phyloP scores from a whole-genome alignment of 305 asterid species.

The Rubia tinctorum region DNA sequence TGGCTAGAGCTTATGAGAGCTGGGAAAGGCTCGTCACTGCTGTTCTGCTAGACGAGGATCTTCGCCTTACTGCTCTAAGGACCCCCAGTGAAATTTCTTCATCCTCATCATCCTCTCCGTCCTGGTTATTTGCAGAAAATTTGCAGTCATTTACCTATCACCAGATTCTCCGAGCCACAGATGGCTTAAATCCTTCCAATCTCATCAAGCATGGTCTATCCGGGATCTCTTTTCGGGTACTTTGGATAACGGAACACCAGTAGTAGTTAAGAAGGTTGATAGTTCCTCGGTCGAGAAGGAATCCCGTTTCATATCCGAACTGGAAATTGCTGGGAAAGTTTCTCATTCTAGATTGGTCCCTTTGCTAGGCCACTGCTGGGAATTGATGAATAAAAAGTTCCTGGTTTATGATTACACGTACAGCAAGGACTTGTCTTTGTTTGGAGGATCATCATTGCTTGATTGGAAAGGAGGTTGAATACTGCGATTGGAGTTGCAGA shows the following conservation, averaged over 20 bases:
- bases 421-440: not conserved
- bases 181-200: not conserved
- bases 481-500: constrained; percentile 48
- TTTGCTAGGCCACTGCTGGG: not conserved
- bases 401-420: not conserved
- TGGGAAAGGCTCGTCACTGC: constrained; percentile 21
- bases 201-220: not conserved
- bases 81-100: not conserved
- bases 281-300: not conserved
- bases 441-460: constrained; percentile 2
- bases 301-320: not conserved
- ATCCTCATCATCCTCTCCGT: not conserved
- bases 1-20: constrained; percentile 12
- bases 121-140: not conserved
- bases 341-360: not conserved
- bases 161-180: not conserved
- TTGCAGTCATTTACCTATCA: not conserved
- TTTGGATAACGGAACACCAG: not conserved
- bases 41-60: constrained; percentile 12
- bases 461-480: constrained; percentile 52
- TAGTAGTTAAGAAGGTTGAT: not conserved
- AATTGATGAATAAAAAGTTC: not conserved
- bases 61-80: not conserved
- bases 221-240: not conserved
- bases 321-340: not conserved